phyloP scores from a whole-genome alignment of 768 basidiomycete species.

The Suillus luteus region DNA sequence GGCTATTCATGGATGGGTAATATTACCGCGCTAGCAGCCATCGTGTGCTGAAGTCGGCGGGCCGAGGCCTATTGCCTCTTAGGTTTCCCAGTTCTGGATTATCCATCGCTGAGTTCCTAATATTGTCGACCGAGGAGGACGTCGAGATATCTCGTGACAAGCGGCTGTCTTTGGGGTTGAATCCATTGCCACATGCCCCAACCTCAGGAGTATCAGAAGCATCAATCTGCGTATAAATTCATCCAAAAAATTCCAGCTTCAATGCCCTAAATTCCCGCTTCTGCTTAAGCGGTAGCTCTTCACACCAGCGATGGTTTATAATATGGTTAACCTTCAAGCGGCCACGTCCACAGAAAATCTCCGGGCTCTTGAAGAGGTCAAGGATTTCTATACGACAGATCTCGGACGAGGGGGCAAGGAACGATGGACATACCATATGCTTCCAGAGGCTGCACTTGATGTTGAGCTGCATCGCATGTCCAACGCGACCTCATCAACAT shows the following conservation, averaged over 20 bases:
- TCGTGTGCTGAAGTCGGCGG: constrained; percentile 20
- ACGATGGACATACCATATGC: constrained; percentile 55
- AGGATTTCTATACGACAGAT: constrained; percentile 52
- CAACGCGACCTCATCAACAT: constrained; percentile 33
- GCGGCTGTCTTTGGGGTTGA: constrained; percentile 7
- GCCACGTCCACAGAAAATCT: constrained; percentile 50
- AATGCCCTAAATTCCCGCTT: constrained; percentile 5
- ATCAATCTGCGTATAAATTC: constrained; percentile 12
- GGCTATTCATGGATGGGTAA: constrained; percentile 15
- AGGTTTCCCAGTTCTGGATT: constrained; percentile 23
- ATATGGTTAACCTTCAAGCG: constrained; percentile 44
- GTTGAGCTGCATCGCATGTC: constrained; percentile 42
- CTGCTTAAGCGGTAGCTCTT: not conserved
- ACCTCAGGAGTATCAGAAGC: constrained; percentile 18
- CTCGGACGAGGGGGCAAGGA: constrained; percentile 53
- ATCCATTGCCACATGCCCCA: constrained; percentile 21
- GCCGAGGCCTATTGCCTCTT: constrained; percentile 28
- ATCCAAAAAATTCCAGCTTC: not conserved
- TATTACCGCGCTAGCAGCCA: constrained; percentile 16
- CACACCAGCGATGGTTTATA: constrained; percentile 28
- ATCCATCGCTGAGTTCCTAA: constrained; percentile 21
- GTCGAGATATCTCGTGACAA: constrained; percentile 19
- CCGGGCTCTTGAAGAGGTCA: constrained; percentile 54
- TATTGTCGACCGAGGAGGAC: constrained; percentile 25
- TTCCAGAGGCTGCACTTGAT: constrained; percentile 43